These are phyloP conservation scores for Halophytophthora batemanensis DNA, from an alignment of 352 stramenopile genomes.

Conservation along the genomic window DNA sequence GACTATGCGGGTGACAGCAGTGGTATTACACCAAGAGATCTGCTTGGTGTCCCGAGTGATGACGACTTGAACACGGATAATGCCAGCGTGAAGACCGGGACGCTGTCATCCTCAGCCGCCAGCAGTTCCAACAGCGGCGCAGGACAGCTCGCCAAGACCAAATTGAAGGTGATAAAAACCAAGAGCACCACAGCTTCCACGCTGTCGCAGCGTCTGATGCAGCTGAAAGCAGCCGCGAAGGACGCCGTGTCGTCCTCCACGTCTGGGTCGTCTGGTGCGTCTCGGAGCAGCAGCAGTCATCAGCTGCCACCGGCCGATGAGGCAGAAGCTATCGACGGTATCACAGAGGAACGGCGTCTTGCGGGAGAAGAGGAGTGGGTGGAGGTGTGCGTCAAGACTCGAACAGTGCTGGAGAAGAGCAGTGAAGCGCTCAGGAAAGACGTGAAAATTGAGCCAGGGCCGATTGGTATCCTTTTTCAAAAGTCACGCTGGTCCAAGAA, in stretches of 20 bases:
- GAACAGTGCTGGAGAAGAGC: conserved; percentile 51
- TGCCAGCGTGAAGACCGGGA: no score
- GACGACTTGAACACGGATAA: no score
- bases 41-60: neutral
- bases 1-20: conserved; percentile 18
- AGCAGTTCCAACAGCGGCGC: conserved; percentile 10
- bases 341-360: conserved; percentile 28
- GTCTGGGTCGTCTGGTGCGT: conserved; percentile 16
- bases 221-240: conserved; percentile 67
- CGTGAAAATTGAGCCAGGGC: conserved; percentile 63
- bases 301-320: conserved; percentile 7
- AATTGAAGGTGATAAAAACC: conserved; percentile 14
- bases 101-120: conserved; percentile 5
- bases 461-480: conserved; percentile 80
- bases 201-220: conserved; percentile 62
- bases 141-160: conserved; percentile 7
- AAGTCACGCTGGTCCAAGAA: conserved; percentile 60
- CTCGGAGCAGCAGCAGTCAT: conserved; percentile 15
- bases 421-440: conserved; percentile 39
- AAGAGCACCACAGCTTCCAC: conserved; percentile 32
- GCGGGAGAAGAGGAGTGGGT: conserved; percentile 76
- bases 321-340: conserved; percentile 6
- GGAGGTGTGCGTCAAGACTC: conserved; percentile 54
- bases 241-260: conserved; percentile 46
- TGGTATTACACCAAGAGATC: conserved; percentile 6